Evolutionary conservation across 495 filamentous ascomycete genomes (phyloP), one percentile per base, ranked within the genome.

Genomic region (Chaetomium fimeti): DNA sequence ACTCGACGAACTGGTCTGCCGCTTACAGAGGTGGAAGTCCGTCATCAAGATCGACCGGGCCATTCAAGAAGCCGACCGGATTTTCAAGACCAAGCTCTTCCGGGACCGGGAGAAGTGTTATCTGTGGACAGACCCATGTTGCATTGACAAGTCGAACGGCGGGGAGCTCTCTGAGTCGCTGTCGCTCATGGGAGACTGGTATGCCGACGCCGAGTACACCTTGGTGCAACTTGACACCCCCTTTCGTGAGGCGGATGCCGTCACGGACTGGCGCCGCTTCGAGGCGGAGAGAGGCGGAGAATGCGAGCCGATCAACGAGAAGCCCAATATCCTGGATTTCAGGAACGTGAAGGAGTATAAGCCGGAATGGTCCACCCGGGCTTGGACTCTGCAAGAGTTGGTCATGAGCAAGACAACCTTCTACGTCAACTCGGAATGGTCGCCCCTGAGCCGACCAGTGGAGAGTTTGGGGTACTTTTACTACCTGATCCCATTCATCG

Each of bases 351-450:
- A 9, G 22, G 28, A 5, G 2, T 57, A 65, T 20, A 49, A 66
- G 15, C 73, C 74, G 18, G 73, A 78, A 48, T 81, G 78, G 79
- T 73, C 75, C 0, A 76, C 73, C 2, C 69, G 77, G 52, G 79
- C 75, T 11, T 82, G 79, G 78, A 82, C 79, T 27, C 68, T 81
- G n/a, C 80, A 82, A 57, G 79, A 82, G 59, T 72, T 82, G 43
- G 77, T 81, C 28, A 71, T 80, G 72, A 82, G 79, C 67, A 79
- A 77, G 69, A 73, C 75, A 27, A 77, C 78, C 1, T 81, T 74
- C 67, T 81, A 77, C 64, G 74, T 76, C 36, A 82, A 82, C 54
- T 72, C 71, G 2, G 48, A 68, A 2, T 81, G 78, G 78, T 16
- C 68, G 48, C 65, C 66, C 24, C 62, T 80, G 47, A 65, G 61